A percentile compares a stretch with the other conserved stretches of the same genome.
Conservation (phyloP, 2,329 filamentous ascomycete genomes). For the Basipetospora sp. region DNA sequence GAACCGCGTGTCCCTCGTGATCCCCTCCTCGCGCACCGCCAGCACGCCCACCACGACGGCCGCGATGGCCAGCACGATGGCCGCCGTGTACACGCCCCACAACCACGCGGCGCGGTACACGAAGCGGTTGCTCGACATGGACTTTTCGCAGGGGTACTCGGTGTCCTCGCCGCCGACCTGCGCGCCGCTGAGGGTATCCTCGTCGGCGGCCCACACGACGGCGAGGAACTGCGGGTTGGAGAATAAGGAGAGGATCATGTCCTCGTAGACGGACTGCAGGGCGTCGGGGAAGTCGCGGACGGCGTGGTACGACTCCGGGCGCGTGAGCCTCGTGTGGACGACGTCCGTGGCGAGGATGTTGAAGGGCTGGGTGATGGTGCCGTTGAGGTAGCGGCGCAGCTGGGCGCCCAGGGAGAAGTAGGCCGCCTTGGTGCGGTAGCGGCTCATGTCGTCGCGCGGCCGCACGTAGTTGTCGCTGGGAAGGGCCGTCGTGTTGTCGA, state of each 20-base stretch:
- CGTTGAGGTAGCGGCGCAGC: slow-evolving; percentile 17
- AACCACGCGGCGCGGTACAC: slow-evolving; percentile 16
- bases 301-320: slow-evolving; percentile 16
- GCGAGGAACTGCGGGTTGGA: slow-evolving; percentile 20
- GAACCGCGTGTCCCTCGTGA: slow-evolving; percentile 22
- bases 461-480: slow-evolving; percentile 16
- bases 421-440: slow-evolving; percentile 17
- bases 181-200: slow-evolving; percentile 12
- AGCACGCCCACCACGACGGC: slow-evolving; percentile 17
- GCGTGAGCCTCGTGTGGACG: slow-evolving; percentile 26
- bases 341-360: slow-evolving; percentile 17
- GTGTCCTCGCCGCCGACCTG: slow-evolving; percentile 10
- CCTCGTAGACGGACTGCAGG: slow-evolving; percentile 19
- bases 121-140: slow-evolving; percentile 17
- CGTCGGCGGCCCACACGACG: slow-evolving; percentile 17
- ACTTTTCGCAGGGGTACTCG: slow-evolving; percentile 16
- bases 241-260: slow-evolving; percentile 21
- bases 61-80: slow-evolving; percentile 15
- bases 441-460: slow-evolving; percentile 9
- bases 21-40: slow-evolving; percentile 18
- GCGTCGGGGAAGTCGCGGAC: slow-evolving; percentile 12
- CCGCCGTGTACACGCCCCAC: slow-evolving; percentile 21
- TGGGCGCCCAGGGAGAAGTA: slow-evolving; percentile 19
- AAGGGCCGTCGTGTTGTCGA: slow-evolving; percentile 17
- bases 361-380: slow-evolving; percentile 15